Base-by-base conservation (phyloP, 345 rosid species). In the Populus davidiana region DNA sequence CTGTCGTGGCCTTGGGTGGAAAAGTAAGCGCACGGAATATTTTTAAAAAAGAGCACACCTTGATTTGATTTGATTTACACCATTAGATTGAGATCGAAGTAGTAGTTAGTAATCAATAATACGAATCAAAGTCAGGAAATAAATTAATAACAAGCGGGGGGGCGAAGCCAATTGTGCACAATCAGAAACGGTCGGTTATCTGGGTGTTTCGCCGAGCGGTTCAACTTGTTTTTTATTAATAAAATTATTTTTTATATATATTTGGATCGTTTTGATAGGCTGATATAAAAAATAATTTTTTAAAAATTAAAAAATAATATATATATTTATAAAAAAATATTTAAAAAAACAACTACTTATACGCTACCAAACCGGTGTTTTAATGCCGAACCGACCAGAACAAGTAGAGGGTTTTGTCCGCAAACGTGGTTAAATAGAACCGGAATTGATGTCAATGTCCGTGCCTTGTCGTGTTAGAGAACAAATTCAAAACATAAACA, bases 401-500 rank as follows among this genome's bases (percentile, higher is more conserved):
- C 63, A 81, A 68, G 73, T 54, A 16, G 70, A 75, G 77, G 83
- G 73, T 73, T 82, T 78, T 84, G 85, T 82, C 84, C 52, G 8
- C 56, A 86, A 74, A 49, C 21, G 23, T 38, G 62, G 70, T 54
- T 77, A 72, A 78, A 76, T 29, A 73, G 73, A 69, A 43, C 33
- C 44, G 50, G 9, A 49, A 38, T 67, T 65, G 47, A 69, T 73
- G 84, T 81, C 77, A 80, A 79, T 43, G 80, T 77, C 77, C 73
- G 62, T 72, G 67, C 38, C 54, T 67, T 88, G 86, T 84, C 86
- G 72, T 71, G 56, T 86, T 79, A 39, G 76, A 80, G 81, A 78
- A 86, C 72, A 54, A 71, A 72, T 71, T 61, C 44, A 76, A 72
- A 70, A 73, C 85, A 86, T 69, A 63, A 85, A 80, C 86, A 86